Percentiles rank a stretch among this genome's conserved stretches.
Conservation (phyloP, 2,329 filamentous ascomycete genomes). For the Pseudopithomyces maydicus region DNA sequence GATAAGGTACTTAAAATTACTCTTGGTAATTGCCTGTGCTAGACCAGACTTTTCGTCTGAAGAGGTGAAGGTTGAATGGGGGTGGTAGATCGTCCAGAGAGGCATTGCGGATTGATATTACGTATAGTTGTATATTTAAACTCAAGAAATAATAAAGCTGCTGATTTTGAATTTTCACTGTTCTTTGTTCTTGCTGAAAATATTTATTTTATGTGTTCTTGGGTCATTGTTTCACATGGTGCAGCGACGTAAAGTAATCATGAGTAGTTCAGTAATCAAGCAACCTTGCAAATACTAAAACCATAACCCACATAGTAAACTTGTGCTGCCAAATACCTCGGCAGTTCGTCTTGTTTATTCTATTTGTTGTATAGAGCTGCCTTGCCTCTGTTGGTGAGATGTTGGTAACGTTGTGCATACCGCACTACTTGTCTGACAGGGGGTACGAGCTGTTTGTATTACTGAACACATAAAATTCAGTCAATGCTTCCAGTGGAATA, state of each 20-base stretch:
- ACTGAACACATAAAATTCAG: too few species aligned
- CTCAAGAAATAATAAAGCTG: not conserved
- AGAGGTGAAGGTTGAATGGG: constrained; percentile 40
- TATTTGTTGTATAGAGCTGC: too few species aligned
- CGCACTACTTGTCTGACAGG: too few species aligned
- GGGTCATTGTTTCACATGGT: not conserved
- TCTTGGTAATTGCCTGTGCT: constrained; percentile 41
- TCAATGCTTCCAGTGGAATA: too few species aligned
- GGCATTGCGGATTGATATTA: constrained; percentile 41
- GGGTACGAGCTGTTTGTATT: too few species aligned
- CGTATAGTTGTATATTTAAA: too few species aligned
- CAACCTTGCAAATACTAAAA: not conserved
- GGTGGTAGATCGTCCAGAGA: constrained; percentile 52
- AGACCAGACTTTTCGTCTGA: constrained; percentile 35
- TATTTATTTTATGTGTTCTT: too few species aligned
- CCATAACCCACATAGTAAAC: too few species aligned
- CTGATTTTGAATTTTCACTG: not conserved
- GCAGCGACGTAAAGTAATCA: constrained; percentile 5
- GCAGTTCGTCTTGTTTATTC: too few species aligned
- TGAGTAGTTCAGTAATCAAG: constrained; percentile 13
- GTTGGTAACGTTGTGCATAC: not conserved
- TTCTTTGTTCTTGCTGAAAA: too few species aligned
- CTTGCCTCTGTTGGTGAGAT: too few species aligned
- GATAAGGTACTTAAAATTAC: constrained; percentile 37
- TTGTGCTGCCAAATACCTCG: not conserved